These are phyloP conservation scores for Kuraishia floccosa DNA, from an alignment of 805 yeast genomes.

Conservation along the genomic window DNA sequence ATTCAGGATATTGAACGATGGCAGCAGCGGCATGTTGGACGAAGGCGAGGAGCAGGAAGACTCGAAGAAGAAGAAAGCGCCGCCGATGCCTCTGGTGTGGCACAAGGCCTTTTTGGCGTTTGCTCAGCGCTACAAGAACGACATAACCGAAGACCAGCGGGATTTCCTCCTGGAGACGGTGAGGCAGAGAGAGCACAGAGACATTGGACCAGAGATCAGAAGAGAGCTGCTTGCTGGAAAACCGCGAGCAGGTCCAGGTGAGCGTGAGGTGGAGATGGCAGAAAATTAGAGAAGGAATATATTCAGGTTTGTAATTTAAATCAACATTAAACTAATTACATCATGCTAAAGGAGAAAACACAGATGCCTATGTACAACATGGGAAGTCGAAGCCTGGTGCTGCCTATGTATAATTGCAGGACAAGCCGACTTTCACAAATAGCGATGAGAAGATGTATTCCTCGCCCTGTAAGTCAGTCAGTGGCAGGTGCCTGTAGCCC, in stretches of 20 bases:
- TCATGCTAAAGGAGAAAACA: too few species aligned
- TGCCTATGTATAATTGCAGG: too few species aligned
- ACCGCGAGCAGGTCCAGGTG: conserved; percentile 36
- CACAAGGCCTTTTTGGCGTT: conserved; percentile 91
- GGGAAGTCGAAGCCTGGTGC: too few species aligned
- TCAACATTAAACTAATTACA: too few species aligned
- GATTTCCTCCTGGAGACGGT: conserved; percentile 87
- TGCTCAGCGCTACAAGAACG: conserved; percentile 94
- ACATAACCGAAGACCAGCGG: conserved; percentile 97
- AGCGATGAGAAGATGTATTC: conserved; percentile 44
- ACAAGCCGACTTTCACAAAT: conserved; percentile 28
- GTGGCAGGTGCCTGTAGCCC: conserved; percentile 77
- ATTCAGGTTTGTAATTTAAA: too few species aligned
- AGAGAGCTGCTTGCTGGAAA: conserved; percentile 85
- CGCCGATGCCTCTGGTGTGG: conserved; percentile 88
- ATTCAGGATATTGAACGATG: conserved; percentile 53
- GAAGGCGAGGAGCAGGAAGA: conserved; percentile 19
- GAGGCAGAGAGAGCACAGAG: conserved; percentile 80
- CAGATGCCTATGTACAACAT: too few species aligned
- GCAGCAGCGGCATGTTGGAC: conserved; percentile 14
- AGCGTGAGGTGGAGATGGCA: too few species aligned
- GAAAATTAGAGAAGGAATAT: too few species aligned
- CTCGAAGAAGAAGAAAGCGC: conserved; percentile 24
- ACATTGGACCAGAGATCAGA: conserved; percentile 88
- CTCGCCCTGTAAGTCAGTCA: conserved; percentile 75